Evolutionary conservation across 1,139 yeast genomes (phyloP).

Genomic region (Oligophagozyma castellii): DNA sequence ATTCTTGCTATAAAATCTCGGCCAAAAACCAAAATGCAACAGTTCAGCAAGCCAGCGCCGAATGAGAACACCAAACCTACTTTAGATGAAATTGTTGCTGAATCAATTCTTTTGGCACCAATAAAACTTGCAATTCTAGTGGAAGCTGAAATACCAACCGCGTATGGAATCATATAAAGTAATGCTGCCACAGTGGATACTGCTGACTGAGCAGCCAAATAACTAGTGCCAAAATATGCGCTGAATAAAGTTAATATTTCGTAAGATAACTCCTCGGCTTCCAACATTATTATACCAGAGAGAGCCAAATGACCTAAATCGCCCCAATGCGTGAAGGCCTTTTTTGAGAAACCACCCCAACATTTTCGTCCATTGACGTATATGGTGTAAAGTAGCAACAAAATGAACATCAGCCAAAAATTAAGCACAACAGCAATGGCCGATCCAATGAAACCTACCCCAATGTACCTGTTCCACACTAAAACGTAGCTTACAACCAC

Average conservation of each 20-base stretch:
- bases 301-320: constrained; percentile 45
- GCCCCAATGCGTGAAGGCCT: constrained; percentile 47
- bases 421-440: constrained; percentile 60
- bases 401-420: constrained; percentile 52
- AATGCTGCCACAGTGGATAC: constrained; percentile 70
- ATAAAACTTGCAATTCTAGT: constrained; percentile 81
- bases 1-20: constrained; percentile 45
- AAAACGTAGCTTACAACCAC: constrained; percentile 56
- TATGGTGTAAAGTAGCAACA: constrained; percentile 40
- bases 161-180: constrained; percentile 78
- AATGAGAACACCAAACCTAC: constrained; percentile 52
- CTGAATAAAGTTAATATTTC: constrained; percentile 61
- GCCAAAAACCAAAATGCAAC: constrained; percentile 37
- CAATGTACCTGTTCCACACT: constrained; percentile 55
- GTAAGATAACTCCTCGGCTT: constrained; percentile 62
- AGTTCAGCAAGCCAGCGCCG: constrained; percentile 43
- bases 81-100: constrained; percentile 52
- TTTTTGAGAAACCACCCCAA: constrained; percentile 49
- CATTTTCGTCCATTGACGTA: constrained; percentile 56
- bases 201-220: constrained; percentile 81
- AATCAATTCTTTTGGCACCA: constrained; percentile 56
- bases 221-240: constrained; percentile 69
- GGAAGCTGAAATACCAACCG: constrained; percentile 74
- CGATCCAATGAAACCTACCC: constrained; percentile 58
- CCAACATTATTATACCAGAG: constrained; percentile 63